A percentile compares a stretch with the other conserved stretches of the same genome.
Evolutionary conservation across 371 early-diverging fungal genomes (phyloP).

Genomic region (Apophysomyces sp.): DNA sequence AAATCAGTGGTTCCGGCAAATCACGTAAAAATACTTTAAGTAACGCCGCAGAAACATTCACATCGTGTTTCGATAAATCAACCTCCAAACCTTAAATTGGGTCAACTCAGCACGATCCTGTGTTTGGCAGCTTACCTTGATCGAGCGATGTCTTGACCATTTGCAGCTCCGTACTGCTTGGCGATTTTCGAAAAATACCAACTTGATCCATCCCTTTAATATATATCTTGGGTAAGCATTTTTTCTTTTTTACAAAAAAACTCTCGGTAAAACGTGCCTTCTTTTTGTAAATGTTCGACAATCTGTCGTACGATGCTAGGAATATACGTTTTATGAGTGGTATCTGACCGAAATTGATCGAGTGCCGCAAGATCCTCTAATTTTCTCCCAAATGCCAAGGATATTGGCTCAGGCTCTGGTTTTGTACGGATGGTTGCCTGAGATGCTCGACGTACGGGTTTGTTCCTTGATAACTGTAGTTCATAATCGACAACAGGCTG

Average conservation of each 20-base stretch:
- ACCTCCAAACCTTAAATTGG: slow-evolving; percentile 30
- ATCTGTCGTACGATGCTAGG: slow-evolving; percentile 33
- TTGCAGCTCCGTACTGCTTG: slow-evolving; percentile 52
- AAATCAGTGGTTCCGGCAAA: slow-evolving; percentile 73
- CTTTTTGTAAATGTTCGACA: slow-evolving; percentile 25
- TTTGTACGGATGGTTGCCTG: neutral
- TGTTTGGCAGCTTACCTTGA: slow-evolving; percentile 34
- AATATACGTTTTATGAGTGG: slow-evolving; percentile 14
- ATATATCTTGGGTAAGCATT: too few relatives aligned
- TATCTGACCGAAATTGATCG: neutral
- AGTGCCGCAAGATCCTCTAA: slow-evolving; percentile 30
- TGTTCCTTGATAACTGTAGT: neutral
- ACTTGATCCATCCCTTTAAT: slow-evolving; percentile 78
- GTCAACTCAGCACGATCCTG: slow-evolving; percentile 24
- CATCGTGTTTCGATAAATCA: slow-evolving; percentile 62
- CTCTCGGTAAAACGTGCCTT: slow-evolving; percentile 21
- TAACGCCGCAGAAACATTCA: slow-evolving; percentile 83
- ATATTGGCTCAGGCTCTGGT: neutral
- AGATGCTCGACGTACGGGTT: slow-evolving; percentile 5
- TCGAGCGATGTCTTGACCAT: slow-evolving; percentile 72
- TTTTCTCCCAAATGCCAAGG: slow-evolving; percentile 37
- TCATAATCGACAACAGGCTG: slow-evolving; percentile 65
- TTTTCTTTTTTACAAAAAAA: neutral
- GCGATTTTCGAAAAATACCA: slow-evolving; percentile 89
- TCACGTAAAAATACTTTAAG: slow-evolving; percentile 87